Conservation (phyloP, 495 filamentous ascomycete species). For the Trichoderma orchidacearum region DNA sequence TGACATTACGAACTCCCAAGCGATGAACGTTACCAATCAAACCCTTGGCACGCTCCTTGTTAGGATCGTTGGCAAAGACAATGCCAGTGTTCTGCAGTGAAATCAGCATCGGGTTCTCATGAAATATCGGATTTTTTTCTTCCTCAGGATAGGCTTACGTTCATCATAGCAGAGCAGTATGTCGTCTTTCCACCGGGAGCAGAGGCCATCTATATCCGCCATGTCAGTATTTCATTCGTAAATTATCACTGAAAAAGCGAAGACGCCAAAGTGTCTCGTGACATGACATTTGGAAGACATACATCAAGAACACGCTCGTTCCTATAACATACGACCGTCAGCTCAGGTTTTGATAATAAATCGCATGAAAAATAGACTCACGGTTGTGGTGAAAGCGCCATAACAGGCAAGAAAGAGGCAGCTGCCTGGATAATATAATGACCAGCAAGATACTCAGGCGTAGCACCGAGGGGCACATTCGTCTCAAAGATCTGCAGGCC, state of each 20-base stretch:
- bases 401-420: slow-evolving; percentile 92
- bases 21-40: slow-evolving; percentile 96
- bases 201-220: slow-evolving; percentile 66
- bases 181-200: slow-evolving; percentile 97
- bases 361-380: not conserved
- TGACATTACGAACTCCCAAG: slow-evolving; percentile 80
- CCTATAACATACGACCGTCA: slow-evolving; percentile 24
- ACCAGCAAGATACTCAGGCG: slow-evolving; percentile 90
- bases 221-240: slow-evolving; percentile 9
- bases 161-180: slow-evolving; percentile 93
- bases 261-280: too few species aligned
- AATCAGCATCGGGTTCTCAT: not conserved
- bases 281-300: too few species aligned
- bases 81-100: slow-evolving; percentile 61
- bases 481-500: slow-evolving; percentile 93
- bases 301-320: slow-evolving; percentile 63
- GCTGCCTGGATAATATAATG: slow-evolving; percentile 97
- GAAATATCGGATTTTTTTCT: not conserved
- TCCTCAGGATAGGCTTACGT: slow-evolving; percentile 22
- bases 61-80: slow-evolving; percentile 93
- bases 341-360: not conserved
- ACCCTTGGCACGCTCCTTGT: slow-evolving; percentile 86
- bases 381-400: slow-evolving; percentile 80
- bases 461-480: slow-evolving; percentile 89
- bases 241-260: too few species aligned